Evolutionary conservation across 1,284 basidiomycete genomes (phyloP).

Genomic region (Pyrrhoderma noxium): DNA sequence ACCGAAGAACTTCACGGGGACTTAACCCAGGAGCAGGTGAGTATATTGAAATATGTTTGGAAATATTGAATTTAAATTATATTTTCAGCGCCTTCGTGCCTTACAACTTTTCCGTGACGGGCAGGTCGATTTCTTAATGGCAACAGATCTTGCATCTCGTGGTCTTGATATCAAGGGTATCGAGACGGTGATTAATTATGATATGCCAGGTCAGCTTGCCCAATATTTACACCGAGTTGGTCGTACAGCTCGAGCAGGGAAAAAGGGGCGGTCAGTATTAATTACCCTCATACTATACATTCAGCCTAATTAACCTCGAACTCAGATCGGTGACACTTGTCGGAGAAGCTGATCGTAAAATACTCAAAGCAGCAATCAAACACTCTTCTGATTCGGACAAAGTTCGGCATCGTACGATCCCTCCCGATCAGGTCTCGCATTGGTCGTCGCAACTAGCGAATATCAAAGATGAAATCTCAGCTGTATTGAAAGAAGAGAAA

Average conservation of each 20-base stretch:
- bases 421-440: slow-evolving; percentile 67
- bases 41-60: slow-evolving; percentile 23
- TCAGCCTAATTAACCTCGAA: slow-evolving; percentile 15
- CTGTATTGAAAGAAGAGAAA: slow-evolving; percentile 86
- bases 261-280: slow-evolving; percentile 70
- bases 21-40: slow-evolving; percentile 88
- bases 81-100: slow-evolving; percentile 69
- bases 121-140: slow-evolving; percentile 83
- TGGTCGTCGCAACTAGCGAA: slow-evolving; percentile 67
- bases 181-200: slow-evolving; percentile 97
- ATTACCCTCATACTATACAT: slow-evolving; percentile 5
- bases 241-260: slow-evolving; percentile 91
- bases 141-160: slow-evolving; percentile 92
- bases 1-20: slow-evolving; percentile 93
- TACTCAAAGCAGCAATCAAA: slow-evolving; percentile 95
- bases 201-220: slow-evolving; percentile 91
- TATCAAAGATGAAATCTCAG: slow-evolving; percentile 76
- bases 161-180: slow-evolving; percentile 97
- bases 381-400: slow-evolving; percentile 73
- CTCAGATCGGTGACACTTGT: slow-evolving; percentile 88
- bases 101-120: slow-evolving; percentile 86
- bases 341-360: slow-evolving; percentile 92
- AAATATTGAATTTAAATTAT: slow-evolving; percentile 1
- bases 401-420: slow-evolving; percentile 86
- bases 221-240: slow-evolving; percentile 97